These are phyloP conservation scores for Butyriboletus loyo DNA, from an alignment of 768 basidiomycete genomes.

Conservation along the genomic window DNA sequence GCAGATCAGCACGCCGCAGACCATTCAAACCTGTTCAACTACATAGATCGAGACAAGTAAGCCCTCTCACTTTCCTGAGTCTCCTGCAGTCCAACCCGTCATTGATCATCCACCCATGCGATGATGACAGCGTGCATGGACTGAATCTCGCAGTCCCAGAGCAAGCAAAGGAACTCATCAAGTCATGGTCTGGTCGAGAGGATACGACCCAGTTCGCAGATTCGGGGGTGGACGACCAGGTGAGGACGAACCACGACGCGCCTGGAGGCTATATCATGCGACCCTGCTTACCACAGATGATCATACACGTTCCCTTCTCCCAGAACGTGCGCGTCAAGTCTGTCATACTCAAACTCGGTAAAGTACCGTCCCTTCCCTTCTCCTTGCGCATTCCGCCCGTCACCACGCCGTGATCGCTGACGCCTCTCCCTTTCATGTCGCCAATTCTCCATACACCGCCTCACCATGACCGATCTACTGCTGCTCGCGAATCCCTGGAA, in stretches of 20 bases:
- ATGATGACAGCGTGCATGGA: slow-evolving; percentile 62
- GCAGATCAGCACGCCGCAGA: slow-evolving; percentile 47
- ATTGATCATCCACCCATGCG: neutral
- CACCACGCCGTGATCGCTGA: slow-evolving; percentile 12
- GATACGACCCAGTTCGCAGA: slow-evolving; percentile 63
- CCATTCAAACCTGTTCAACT: slow-evolving; percentile 51
- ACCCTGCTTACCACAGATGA: slow-evolving; percentile 47
- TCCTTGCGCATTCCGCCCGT: slow-evolving; percentile 8
- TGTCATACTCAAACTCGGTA: slow-evolving; percentile 74
- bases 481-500: slow-evolving; percentile 2
- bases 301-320: slow-evolving; percentile 78
- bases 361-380: slow-evolving; percentile 14
- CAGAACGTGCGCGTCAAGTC: slow-evolving; percentile 76
- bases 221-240: slow-evolving; percentile 86
- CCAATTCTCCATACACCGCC: slow-evolving; percentile 4
- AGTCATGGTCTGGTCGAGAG: slow-evolving; percentile 79
- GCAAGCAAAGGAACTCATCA: slow-evolving; percentile 71
- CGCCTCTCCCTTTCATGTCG: neutral
- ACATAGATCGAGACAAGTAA: slow-evolving; percentile 70
- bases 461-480: slow-evolving; percentile 1
- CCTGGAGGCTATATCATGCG: slow-evolving; percentile 9
- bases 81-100: neutral
- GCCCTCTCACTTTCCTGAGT: neutral
- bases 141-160: slow-evolving; percentile 80
- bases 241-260: slow-evolving; percentile 28